These are phyloP conservation scores for Phytopythium sindhum DNA, from an alignment of 352 stramenopile species.

Conservation along the genomic window DNA sequence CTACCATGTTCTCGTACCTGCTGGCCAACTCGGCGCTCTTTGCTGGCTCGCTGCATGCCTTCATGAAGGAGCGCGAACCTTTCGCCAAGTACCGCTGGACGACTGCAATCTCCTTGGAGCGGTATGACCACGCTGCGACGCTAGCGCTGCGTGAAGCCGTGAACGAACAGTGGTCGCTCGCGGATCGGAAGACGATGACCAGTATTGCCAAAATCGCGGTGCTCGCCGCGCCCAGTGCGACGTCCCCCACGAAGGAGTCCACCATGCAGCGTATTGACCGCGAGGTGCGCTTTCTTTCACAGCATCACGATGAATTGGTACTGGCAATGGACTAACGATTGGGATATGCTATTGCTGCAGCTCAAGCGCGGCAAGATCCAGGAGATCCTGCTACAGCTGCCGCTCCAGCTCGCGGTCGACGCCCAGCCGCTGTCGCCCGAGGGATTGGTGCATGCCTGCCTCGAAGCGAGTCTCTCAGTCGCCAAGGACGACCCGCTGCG, in stretches of 20 bases:
- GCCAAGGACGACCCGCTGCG: slow-evolving; percentile 50
- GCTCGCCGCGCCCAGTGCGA: slow-evolving; percentile 41
- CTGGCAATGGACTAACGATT: not conserved
- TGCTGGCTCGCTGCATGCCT: slow-evolving; percentile 51
- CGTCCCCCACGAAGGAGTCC: slow-evolving; percentile 19
- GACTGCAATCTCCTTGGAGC: slow-evolving; percentile 57
- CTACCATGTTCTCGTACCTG: slow-evolving; percentile 56
- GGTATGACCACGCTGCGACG: slow-evolving; percentile 56
- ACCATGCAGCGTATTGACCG: slow-evolving; percentile 52
- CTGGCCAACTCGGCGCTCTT: slow-evolving; percentile 62
- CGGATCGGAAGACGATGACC: slow-evolving; percentile 68
- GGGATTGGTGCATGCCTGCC: slow-evolving; percentile 43
- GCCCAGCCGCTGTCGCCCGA: slow-evolving; percentile 35
- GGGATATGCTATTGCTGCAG: slow-evolving; percentile 18
- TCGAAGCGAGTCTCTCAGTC: slow-evolving; percentile 39
- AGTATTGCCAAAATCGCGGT: slow-evolving; percentile 82
- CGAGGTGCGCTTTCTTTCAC: slow-evolving; percentile 34
- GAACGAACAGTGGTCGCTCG: slow-evolving; percentile 44
- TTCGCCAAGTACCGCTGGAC: slow-evolving; percentile 64
- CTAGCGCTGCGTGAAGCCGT: slow-evolving; percentile 55
- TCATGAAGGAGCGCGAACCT: slow-evolving; percentile 54
- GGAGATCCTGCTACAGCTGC: slow-evolving; percentile 56
- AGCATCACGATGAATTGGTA: not conserved
- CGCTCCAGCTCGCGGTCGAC: slow-evolving; percentile 35
- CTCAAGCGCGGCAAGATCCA: slow-evolving; percentile 55